These are phyloP conservation scores for Haplosporangium gracile DNA, from an alignment of 192 early-diverging fungal genomes.

Conservation along the genomic window DNA sequence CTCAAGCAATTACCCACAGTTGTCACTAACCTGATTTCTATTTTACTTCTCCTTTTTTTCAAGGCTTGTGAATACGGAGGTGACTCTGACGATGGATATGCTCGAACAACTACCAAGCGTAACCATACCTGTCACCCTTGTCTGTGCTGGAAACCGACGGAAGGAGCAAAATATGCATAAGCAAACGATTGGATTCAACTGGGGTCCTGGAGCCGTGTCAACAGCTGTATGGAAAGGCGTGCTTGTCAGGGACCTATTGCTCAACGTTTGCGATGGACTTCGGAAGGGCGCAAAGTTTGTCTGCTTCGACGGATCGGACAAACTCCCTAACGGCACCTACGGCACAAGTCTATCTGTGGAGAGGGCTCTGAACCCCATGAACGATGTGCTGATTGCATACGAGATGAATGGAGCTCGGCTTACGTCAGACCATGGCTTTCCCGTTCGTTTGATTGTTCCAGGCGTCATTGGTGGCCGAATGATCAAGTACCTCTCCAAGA, in stretches of 20 bases:
- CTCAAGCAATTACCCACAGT: background rate
- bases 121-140: slow-evolving; percentile 69
- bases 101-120: slow-evolving; percentile 56
- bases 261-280: slow-evolving; percentile 45
- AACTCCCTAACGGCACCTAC: slow-evolving; percentile 76
- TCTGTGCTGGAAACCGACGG: slow-evolving; percentile 76
- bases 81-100: slow-evolving; percentile 68
- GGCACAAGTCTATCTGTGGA: slow-evolving; percentile 80
- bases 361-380: slow-evolving; percentile 73
- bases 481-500: slow-evolving; percentile 85
- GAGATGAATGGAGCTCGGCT: slow-evolving; percentile 83
- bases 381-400: slow-evolving; percentile 84
- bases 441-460: slow-evolving; percentile 89
- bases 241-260: slow-evolving; percentile 63
- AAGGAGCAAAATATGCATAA: slow-evolving; percentile 79
- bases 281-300: slow-evolving; percentile 56
- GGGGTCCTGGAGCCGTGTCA: slow-evolving; percentile 69
- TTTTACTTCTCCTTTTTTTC: slow-evolving; percentile 3
- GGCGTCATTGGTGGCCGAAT: slow-evolving; percentile 90
- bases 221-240: slow-evolving; percentile 75
- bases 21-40: background rate
- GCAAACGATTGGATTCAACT: slow-evolving; percentile 73
- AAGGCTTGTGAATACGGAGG: slow-evolving; percentile 61
- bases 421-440: slow-evolving; percentile 88
- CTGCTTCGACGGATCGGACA: slow-evolving; percentile 71